Evolutionary conservation across 2,329 filamentous ascomycete species (phyloP).

Genomic region (Ustilaginoidea virens): DNA sequence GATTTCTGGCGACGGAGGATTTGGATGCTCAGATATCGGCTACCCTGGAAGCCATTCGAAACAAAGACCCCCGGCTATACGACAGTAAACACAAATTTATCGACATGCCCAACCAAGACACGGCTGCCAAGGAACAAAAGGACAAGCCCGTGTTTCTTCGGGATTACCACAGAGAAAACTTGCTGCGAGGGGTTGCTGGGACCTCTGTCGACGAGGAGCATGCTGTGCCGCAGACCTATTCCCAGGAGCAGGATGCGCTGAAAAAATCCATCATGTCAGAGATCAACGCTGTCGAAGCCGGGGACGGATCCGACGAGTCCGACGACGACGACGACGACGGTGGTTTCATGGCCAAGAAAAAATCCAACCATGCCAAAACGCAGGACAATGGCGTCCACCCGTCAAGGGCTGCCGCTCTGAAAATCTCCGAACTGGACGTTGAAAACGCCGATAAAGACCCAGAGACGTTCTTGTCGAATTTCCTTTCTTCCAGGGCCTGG

Average conservation of each 20-base stretch:
- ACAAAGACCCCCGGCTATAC: conserved; percentile 85
- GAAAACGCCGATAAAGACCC: conserved; percentile 73
- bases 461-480: conserved; percentile 87
- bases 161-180: conserved; percentile 84
- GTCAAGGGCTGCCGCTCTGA: conserved; percentile 30
- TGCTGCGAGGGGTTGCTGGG: conserved; percentile 57
- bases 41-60: conserved; percentile 73
- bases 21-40: conserved; percentile 79
- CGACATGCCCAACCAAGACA: conserved; percentile 39
- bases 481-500: conserved; percentile 87
- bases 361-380: conserved; percentile 22
- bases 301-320: conserved; percentile 31
- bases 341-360: conserved; percentile 57
- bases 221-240: conserved; percentile 53
- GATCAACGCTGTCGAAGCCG: conserved; percentile 50
- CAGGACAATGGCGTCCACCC: conserved; percentile 37
- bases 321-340: conserved; percentile 53
- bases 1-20: conserved; percentile 69
- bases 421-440: conserved; percentile 47
- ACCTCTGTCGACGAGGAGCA: conserved; percentile 43
- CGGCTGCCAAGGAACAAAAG: conserved; percentile 35
- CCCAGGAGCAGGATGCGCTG: conserved; percentile 73
- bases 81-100: conserved; percentile 71
- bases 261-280: conserved; percentile 66
- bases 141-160: conserved; percentile 74